A percentile compares a stretch with the other conserved stretches of the same genome.
Conservation (phyloP, 768 basidiomycete genomes). For the Boletus reticulatus region DNA sequence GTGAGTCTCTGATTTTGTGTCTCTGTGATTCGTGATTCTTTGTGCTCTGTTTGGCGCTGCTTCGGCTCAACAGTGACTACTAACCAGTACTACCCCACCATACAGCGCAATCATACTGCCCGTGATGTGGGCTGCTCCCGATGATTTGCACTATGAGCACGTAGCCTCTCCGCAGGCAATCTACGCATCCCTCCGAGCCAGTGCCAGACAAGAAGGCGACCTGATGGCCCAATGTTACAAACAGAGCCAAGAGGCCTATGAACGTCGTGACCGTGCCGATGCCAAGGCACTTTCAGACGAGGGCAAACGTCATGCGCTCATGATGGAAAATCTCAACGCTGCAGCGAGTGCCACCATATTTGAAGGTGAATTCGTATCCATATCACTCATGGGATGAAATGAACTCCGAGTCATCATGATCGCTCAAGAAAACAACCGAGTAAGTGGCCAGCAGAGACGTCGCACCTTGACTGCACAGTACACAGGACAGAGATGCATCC, state of each 20-base stretch:
- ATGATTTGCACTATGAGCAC: no score
- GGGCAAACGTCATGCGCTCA: constrained; percentile 73
- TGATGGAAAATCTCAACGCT: constrained; percentile 75
- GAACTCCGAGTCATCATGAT: no score
- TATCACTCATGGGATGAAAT: neutral
- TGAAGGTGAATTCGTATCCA: constrained; percentile 38
- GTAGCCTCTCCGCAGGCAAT: constrained; percentile 11
- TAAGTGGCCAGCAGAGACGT: constrained; percentile 17
- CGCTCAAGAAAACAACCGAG: constrained; percentile 80
- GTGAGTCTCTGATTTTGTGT: no score
- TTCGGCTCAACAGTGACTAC: no score
- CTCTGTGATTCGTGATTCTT: no score
- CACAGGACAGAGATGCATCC: constrained; percentile 57
- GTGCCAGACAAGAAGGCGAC: constrained; percentile 77
- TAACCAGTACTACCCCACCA: no score
- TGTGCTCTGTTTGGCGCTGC: no score
- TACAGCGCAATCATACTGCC: no score
- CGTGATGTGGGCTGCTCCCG: no score
- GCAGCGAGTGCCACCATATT: constrained; percentile 88
- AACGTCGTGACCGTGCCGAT: constrained; percentile 61
- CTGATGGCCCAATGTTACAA: constrained; percentile 64
- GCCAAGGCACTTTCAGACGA: constrained; percentile 81
- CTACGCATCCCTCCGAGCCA: constrained; percentile 64
- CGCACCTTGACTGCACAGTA: neutral
- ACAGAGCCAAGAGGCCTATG: constrained; percentile 72